A percentile compares a stretch with the other conserved stretches of the same genome.
Evolutionary conservation across 176 grass and related monocot species (phyloP).

Genomic region (Oryza punctata): DNA sequence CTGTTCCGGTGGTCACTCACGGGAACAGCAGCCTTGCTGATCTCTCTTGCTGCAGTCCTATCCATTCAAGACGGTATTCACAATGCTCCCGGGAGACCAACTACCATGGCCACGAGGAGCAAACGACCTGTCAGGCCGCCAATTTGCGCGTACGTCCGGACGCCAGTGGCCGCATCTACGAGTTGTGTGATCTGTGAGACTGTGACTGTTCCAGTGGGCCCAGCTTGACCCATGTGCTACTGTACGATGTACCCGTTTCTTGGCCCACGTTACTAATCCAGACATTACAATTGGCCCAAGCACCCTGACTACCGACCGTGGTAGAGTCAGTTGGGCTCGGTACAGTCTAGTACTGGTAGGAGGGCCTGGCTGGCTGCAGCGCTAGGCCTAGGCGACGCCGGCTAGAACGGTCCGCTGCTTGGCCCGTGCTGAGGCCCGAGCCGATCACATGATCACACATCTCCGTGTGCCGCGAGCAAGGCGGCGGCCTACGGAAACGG

Average conservation of each 20-base stretch:
- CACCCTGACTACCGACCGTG: not conserved
- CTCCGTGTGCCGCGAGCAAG: not conserved
- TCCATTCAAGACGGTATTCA: not conserved
- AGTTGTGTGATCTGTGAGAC: not conserved
- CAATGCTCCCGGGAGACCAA: not conserved
- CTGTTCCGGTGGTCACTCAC: not conserved
- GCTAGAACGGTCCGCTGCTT: not conserved
- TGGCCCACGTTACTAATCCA: not conserved
- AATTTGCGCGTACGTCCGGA: not conserved
- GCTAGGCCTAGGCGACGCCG: not conserved
- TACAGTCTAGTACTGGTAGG: not conserved
- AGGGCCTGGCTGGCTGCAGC: not conserved
- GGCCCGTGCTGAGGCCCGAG: not conserved
- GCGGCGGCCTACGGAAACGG: not conserved
- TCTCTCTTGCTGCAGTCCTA: not conserved
- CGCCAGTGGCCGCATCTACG: conserved; percentile 1
- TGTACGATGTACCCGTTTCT: not conserved
- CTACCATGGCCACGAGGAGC: not conserved
- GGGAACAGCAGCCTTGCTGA: not conserved
- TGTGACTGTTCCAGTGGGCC: conserved; percentile 9
- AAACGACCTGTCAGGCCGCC: conserved; percentile 27
- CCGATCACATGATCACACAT: not conserved
- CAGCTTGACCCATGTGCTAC: not conserved
- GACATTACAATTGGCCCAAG: not conserved
- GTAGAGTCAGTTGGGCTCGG: not conserved